Percentiles rank a stretch among this genome's conserved stretches.
These are phyloP conservation scores for Candida railenensis DNA, from an alignment of 805 yeast genomes.

Conservation along the genomic window DNA sequence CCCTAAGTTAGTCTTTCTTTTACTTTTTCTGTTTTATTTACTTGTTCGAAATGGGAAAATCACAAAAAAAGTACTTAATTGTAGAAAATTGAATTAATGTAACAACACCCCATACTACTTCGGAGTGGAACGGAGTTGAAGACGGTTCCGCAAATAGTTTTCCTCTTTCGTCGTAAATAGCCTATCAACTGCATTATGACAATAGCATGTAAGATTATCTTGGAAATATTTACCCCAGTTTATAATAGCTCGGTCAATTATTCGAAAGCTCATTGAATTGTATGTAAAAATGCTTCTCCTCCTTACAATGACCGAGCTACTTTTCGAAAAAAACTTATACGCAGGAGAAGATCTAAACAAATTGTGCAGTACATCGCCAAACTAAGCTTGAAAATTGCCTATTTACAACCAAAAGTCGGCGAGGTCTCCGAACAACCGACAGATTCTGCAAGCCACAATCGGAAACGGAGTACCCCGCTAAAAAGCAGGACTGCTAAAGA, in stretches of 20 bases:
- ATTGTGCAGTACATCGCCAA: neutral
- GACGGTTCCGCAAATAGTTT: neutral
- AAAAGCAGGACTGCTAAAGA: neutral
- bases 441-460: neutral
- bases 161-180: neutral
- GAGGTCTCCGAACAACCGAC: slow-evolving; percentile 1
- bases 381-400: neutral
- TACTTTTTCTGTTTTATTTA: too few relatives aligned
- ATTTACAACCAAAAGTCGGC: neutral
- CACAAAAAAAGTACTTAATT: neutral
- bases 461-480: neutral
- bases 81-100: neutral
- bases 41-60: too few relatives aligned
- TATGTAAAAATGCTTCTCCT: neutral
- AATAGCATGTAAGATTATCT: neutral
- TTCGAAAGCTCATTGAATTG: neutral
- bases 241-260: slow-evolving; percentile 1
- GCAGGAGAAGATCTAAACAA: neutral
- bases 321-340: neutral
- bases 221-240: neutral
- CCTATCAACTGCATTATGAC: neutral
- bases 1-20: too few relatives aligned
- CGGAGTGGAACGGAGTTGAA: neutral
- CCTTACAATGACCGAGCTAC: slow-evolving; percentile 3
- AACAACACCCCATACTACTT: neutral